phyloP scores from a whole-genome alignment of 805 yeast genomes.

The Saturnispora silvae region DNA sequence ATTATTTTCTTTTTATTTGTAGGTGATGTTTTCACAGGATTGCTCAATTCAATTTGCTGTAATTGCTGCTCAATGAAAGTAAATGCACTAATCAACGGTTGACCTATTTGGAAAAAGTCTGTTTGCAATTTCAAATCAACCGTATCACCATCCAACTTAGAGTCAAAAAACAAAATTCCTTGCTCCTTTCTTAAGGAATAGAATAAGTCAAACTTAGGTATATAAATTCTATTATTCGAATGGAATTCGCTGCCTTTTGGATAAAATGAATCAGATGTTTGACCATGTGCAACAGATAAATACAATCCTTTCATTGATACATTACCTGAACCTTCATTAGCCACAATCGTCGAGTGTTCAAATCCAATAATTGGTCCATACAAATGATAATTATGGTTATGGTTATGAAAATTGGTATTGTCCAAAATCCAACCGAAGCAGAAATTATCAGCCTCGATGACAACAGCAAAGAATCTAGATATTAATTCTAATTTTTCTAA shows the following conservation, averaged over 20 bases:
- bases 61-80: conserved; percentile 24
- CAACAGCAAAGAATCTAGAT: conserved; percentile 39
- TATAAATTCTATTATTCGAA: conserved; percentile 49
- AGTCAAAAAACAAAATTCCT: conserved; percentile 25
- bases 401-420: too few relatives aligned
- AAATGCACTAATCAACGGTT: conserved; percentile 38
- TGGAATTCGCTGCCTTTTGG: conserved; percentile 35
- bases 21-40: not conserved
- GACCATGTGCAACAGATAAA: conserved; percentile 60
- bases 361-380: conserved; percentile 79
- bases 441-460: conserved; percentile 49
- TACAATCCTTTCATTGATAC: conserved; percentile 60
- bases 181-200: conserved; percentile 26
- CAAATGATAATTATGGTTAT: conserved; percentile 1
- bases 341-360: conserved; percentile 56
- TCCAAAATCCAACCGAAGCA: conserved; percentile 75
- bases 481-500: conserved; percentile 14
- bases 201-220: conserved; percentile 56
- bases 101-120: conserved; percentile 43
- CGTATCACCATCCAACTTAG: conserved; percentile 55
- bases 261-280: conserved; percentile 35
- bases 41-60: conserved; percentile 8
- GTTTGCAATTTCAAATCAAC: conserved; percentile 58
- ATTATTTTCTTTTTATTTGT: not conserved
- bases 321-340: conserved; percentile 53